phyloP scores from a whole-genome alignment of 441 rosid species.

The Sinapis alba region DNA sequence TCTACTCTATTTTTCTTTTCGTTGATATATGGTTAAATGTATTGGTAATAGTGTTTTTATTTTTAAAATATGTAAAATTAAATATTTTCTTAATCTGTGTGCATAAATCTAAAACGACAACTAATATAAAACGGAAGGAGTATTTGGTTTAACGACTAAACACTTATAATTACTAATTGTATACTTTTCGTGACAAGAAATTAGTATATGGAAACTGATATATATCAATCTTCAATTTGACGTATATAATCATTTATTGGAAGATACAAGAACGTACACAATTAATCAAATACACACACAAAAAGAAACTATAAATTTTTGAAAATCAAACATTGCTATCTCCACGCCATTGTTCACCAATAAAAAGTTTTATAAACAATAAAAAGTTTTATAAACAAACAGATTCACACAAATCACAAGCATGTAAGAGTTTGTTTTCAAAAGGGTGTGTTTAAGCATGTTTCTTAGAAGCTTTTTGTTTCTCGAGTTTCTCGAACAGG shows the following conservation, averaged over 20 bases:
- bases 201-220: conserved; percentile 1
- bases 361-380: neutral
- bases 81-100: too few species aligned
- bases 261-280: neutral
- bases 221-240: neutral
- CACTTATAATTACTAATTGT: neutral
- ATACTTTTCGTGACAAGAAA: neutral
- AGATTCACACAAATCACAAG: neutral
- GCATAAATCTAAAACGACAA: too few species aligned
- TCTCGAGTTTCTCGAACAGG: conserved; percentile 63
- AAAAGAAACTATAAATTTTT: neutral
- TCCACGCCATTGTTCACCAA: conserved; percentile 1
- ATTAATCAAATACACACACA: neutral
- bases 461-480: conserved; percentile 43
- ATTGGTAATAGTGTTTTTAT: too few species aligned
- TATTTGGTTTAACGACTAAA: neutral
- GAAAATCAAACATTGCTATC: conserved; percentile 12
- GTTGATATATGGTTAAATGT: too few species aligned
- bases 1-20: too few species aligned
- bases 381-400: neutral
- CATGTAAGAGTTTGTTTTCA: neutral
- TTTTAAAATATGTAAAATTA: too few species aligned
- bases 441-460: neutral
- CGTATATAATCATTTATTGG: neutral
- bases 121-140: too few species aligned